Conservation (phyloP, 495 filamentous ascomycete species). For the Aspergillus ostianus region DNA sequence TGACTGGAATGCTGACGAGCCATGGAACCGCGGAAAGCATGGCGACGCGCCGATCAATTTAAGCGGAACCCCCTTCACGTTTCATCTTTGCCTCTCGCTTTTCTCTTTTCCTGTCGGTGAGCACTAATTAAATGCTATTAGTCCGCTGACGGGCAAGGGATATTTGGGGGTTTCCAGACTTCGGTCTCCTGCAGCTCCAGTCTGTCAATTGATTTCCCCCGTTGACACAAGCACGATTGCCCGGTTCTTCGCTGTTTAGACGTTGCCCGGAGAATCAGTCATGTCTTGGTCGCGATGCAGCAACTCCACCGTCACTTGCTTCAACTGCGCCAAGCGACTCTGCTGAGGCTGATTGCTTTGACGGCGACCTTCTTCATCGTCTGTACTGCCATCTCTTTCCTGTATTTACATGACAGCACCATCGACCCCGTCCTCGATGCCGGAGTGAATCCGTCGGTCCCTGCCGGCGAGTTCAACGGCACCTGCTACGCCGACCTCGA, state of each 20-base stretch:
- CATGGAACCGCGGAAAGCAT: background rate
- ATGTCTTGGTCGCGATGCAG: constrained; percentile 9
- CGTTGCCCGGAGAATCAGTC: background rate
- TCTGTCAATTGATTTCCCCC: background rate
- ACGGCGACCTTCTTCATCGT: background rate
- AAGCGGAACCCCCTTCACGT: background rate
- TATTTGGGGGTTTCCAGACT: too few species aligned
- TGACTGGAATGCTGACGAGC: background rate
- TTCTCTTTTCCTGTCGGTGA: background rate
- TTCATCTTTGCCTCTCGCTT: background rate
- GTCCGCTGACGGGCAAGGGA: too few species aligned
- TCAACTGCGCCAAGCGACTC: constrained; percentile 6
- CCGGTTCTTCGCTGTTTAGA: background rate
- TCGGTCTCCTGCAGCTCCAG: background rate
- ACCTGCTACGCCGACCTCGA: constrained; percentile 21
- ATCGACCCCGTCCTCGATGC: background rate
- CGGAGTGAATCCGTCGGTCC: background rate
- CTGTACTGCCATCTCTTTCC: constrained; percentile 2
- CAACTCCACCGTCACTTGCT: constrained; percentile 2
- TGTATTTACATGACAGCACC: background rate
- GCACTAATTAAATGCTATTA: background rate
- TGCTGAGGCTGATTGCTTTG: constrained; percentile 1
- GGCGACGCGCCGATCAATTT: background rate
- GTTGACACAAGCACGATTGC: background rate
- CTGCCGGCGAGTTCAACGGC: background rate